Conservation (phyloP, 2,329 filamentous ascomycete genomes). For the Xylaria sp. region DNA sequence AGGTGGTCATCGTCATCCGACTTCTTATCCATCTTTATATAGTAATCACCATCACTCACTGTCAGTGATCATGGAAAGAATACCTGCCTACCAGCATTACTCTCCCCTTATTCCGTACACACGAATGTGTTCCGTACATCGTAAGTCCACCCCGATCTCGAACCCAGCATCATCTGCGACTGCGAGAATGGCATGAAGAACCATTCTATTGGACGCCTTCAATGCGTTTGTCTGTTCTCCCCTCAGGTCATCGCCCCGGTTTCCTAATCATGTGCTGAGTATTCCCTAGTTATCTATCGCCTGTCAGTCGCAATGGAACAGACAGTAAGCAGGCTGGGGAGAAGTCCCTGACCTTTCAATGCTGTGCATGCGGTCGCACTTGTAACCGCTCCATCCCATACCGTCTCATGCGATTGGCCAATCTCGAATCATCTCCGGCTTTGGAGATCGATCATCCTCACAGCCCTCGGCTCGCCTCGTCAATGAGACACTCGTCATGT, state of each 20-base stretch:
- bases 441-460: neutral
- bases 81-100: neutral
- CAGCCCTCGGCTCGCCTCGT: neutral
- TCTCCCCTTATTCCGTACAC: neutral
- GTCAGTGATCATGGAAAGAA: neutral
- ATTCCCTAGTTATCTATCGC: neutral
- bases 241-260: neutral
- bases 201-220: neutral
- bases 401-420: conserved; percentile 24
- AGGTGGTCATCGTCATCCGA: neutral
- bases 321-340: neutral
- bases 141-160: neutral
- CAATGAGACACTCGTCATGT: neutral
- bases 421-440: conserved; percentile 15
- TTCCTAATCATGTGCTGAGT: neutral
- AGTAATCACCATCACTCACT: neutral
- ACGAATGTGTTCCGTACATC: neutral
- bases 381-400: conserved; percentile 18
- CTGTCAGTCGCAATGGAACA: neutral
- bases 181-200: neutral
- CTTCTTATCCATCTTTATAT: neutral
- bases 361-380: conserved; percentile 12
- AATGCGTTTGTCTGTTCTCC: neutral
- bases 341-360: neutral
- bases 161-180: neutral